Evolutionary conservation across 2,329 filamentous ascomycete genomes (phyloP), one percentile per base, ranked within the genome.

Genomic region (Cercospora sesami): DNA sequence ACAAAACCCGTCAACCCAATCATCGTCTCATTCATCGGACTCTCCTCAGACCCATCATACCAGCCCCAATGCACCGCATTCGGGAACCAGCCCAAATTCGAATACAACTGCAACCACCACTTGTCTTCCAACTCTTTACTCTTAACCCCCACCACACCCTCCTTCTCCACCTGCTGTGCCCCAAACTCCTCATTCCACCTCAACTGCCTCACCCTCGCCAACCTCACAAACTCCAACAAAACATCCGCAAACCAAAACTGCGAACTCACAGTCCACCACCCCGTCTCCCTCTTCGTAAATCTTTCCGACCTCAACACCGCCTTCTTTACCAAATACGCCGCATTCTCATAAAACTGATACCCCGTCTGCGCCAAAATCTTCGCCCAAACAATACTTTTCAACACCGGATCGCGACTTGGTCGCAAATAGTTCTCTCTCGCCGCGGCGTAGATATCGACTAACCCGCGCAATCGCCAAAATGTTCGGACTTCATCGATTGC

Each of bases 321-420:
- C 78, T 93, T 93, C 68, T 84, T 83, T 3, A 89, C 85, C 42
- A 98, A 85, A 81, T 91, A 96, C 16, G 91, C 91, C 45, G 86
- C 85, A 80, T 97, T 97, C 83, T 99, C 95, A 48, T 94, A 84
- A 1, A 87, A 81, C 80, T 97, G 93, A 82, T 91, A 96, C 9
- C 82, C 77, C 9, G 90, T 80, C 78, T 91, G 91, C 10, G 87
- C 84, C 10, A 84, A 71, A 21, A 97, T 86, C 78, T 95, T 91
- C 6, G 86, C 81, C 79, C 88, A 90, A 23, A 87, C 86, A 57
- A 97, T 81, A 18, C 77, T 70, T 72, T 80, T 83, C 70, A 84
- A 80, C 57, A 81, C 72, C 2, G 75, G 77, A 74, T 86, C 86
- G 5, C 79, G 73, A 2, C 78, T 79, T 12, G 76, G 64, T 77